These are phyloP conservation scores for Aspergillus indologenus DNA, from an alignment of 495 filamentous ascomycete species.

Conservation along the genomic window DNA sequence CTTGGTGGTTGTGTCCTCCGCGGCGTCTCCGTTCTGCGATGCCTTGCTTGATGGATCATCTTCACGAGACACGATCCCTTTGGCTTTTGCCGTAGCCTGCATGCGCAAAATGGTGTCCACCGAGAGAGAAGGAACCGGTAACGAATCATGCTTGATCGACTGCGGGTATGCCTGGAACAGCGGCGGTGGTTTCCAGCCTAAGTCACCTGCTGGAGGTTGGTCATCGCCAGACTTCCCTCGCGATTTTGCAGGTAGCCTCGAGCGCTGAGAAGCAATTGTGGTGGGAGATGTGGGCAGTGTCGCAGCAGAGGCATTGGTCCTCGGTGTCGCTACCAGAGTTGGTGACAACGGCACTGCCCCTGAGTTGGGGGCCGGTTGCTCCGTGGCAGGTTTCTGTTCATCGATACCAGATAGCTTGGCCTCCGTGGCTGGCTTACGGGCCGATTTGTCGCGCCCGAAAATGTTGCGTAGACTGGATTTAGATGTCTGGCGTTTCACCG, in stretches of 20 bases:
- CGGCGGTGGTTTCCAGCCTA: slow-evolving; percentile 72
- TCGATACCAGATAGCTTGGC: slow-evolving; percentile 36
- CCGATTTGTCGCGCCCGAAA: slow-evolving; percentile 38
- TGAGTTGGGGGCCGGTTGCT: slow-evolving; percentile 11
- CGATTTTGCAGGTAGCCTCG: slow-evolving; percentile 22
- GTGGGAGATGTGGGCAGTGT: slow-evolving; percentile 30
- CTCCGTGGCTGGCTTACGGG: slow-evolving; percentile 25
- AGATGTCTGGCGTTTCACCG: slow-evolving; percentile 39
- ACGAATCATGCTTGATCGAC: slow-evolving; percentile 57
- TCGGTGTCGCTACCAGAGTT: slow-evolving; percentile 23
- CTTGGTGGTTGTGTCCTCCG: slow-evolving; percentile 26
- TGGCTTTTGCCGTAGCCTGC: slow-evolving; percentile 42
- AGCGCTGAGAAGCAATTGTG: slow-evolving; percentile 20
- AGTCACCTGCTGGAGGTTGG: slow-evolving; percentile 22
- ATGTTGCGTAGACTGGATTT: slow-evolving; percentile 40
- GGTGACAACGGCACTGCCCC: slow-evolving; percentile 28
- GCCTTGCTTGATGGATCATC: slow-evolving; percentile 21
- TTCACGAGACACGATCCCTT: slow-evolving; percentile 35
- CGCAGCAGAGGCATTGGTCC: slow-evolving; percentile 27
- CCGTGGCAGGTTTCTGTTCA: slow-evolving; percentile 17
- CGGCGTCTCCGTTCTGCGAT: slow-evolving; percentile 24
- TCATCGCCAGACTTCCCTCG: slow-evolving; percentile 24
- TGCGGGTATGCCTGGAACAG: slow-evolving; percentile 92
- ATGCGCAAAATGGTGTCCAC: slow-evolving; percentile 61
- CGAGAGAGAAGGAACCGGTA: slow-evolving; percentile 49